Evolutionary conservation across 2,329 filamentous ascomycete species (phyloP), one percentile per base, ranked within the genome.

Genomic region (Penicillium decumbens): DNA sequence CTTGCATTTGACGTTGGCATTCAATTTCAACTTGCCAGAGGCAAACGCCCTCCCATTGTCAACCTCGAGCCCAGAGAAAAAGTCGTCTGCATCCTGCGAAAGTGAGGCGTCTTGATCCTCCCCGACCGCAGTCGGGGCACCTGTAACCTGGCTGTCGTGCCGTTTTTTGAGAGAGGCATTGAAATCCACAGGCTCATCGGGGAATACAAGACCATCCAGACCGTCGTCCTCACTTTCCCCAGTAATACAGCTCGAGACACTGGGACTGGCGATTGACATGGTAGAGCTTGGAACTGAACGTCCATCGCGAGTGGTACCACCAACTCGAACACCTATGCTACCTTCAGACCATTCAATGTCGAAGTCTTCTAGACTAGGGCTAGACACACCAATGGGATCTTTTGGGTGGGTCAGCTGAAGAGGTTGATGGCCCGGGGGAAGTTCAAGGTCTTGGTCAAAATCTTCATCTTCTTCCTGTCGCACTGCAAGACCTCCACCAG

Each of bases 171-270:
- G 75, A 45, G 89, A 84, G 56, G 89, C 85, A 35, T 82, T 81
- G 62, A 97, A 87, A 69, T 95, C 85, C 45, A 98, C 77, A 18
- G 89, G 89, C 1, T 90, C 91, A 46, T 81, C 79, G 0, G 93
- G 93, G 15, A 97, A 77, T 18, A 95, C 77, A 12, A 98, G 78
- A n/a, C 92, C 92, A 53, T 93, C 88, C 52, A 97, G 80, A 6
- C 88, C 87, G 68, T 97, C 92, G 59, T 95, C 91, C 65, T 96
- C 92, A 65, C 91, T 97, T 73, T 96, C 93, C 8, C 83, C 81
- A 1, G 90, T 95, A 60, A 95, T 84, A 56, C 88, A 93, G 69
- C 92, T 97, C 18, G 90, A 88, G 48, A 95, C 81, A 67, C 91
- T 97, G 12, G 93, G 92, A 65, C 92, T 97, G 68, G 96, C 80